Conservation (phyloP, 176 grass and related monocot species). For the Musa acuminata region DNA sequence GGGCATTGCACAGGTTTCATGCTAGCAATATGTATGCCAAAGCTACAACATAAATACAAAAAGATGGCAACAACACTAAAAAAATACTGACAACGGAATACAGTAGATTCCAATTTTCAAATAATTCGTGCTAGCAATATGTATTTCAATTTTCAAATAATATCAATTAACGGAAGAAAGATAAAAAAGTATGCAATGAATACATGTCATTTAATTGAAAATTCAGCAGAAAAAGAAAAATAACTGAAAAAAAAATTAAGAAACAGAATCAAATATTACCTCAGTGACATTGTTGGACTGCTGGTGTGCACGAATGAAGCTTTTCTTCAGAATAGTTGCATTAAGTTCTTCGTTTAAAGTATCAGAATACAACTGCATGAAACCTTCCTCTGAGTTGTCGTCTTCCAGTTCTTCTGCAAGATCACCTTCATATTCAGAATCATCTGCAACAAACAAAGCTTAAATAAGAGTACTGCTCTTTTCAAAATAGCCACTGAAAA, state of each 20-base stretch:
- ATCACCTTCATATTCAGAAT: conserved; percentile 55
- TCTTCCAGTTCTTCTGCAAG: conserved; percentile 43
- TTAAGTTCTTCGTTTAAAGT: conserved; percentile 77
- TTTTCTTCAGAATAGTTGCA: conserved; percentile 64
- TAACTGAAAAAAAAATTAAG: neutral
- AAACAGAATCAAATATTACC: conserved; percentile 36
- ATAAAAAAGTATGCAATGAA: neutral
- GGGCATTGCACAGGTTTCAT: neutral
- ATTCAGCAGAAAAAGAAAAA: neutral
- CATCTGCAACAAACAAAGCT: conserved; percentile 36
- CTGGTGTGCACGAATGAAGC: conserved; percentile 44
- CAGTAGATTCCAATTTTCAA: neutral
- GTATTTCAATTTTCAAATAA: too few species aligned
- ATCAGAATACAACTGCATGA: conserved; percentile 85
- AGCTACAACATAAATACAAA: neutral
- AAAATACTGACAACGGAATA: neutral
- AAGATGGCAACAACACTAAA: neutral
- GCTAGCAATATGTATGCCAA: neutral
- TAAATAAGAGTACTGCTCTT: neutral
- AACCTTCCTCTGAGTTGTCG: conserved; percentile 39
- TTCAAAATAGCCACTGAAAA: neutral
- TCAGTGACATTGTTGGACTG: conserved; percentile 25
- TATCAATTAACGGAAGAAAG: neutral
- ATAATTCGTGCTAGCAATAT: neutral
- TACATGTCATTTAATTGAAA: conserved; percentile 2